These are phyloP conservation scores for Heterobasidion occidentale DNA, from an alignment of 1,284 basidiomycete genomes.

Conservation along the genomic window DNA sequence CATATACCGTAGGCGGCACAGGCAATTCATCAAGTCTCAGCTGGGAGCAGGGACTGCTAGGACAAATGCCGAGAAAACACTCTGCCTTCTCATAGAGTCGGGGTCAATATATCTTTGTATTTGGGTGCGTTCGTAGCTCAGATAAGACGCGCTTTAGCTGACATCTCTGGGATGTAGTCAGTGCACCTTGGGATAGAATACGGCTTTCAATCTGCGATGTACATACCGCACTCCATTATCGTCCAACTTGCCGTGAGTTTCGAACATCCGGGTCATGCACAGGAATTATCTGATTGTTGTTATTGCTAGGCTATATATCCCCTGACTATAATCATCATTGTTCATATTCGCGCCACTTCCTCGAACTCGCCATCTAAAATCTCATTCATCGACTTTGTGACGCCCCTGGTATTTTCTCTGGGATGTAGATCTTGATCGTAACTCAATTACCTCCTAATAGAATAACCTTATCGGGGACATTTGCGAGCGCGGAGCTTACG, in stretches of 20 bases:
- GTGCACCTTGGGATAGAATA: too few relatives aligned
- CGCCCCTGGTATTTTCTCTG: too few relatives aligned
- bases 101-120: slow-evolving; percentile 6
- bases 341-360: neutral
- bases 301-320: neutral
- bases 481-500: too few relatives aligned
- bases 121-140: slow-evolving; percentile 1
- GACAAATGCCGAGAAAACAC: slow-evolving; percentile 2
- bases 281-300: too few relatives aligned
- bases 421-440: too few relatives aligned
- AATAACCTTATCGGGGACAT: too few relatives aligned
- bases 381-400: too few relatives aligned
- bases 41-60: neutral
- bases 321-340: neutral
- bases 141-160: neutral
- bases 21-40: neutral
- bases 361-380: too few relatives aligned
- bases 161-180: neutral
- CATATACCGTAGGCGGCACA: neutral
- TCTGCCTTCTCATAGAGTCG: slow-evolving; percentile 7
- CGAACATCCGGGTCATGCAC: neutral
- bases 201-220: too few relatives aligned
- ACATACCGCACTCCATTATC: too few relatives aligned
- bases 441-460: too few relatives aligned
- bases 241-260: neutral